Percentiles rank a stretch among this genome's conserved stretches.
These are phyloP conservation scores for Cicer judaicum DNA, from an alignment of 306 rosid genomes.

Conservation along the genomic window DNA sequence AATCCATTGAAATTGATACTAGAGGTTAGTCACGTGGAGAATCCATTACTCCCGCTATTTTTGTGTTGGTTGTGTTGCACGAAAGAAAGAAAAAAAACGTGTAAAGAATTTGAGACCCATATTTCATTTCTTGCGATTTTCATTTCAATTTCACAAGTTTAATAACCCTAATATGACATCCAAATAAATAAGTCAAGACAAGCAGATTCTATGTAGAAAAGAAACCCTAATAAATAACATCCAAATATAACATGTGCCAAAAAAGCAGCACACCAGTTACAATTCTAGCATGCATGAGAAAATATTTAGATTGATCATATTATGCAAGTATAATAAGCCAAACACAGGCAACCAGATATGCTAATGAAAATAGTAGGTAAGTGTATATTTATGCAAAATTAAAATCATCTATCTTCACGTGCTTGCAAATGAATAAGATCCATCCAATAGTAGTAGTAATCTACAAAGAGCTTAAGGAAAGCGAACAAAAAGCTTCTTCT, in stretches of 20 bases:
- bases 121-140: too few species aligned
- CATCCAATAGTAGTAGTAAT: constrained; percentile 23
- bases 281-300: constrained; percentile 1
- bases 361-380: constrained; percentile 29
- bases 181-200: not conserved
- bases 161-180: too few species aligned
- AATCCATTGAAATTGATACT: too few species aligned
- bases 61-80: too few species aligned
- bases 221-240: constrained; percentile 18
- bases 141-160: too few species aligned
- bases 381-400: constrained; percentile 5
- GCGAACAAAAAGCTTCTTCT: constrained; percentile 75
- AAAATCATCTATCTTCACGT: not conserved
- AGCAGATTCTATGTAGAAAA: constrained; percentile 23
- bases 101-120: too few species aligned
- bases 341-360: constrained; percentile 21
- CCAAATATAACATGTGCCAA: constrained; percentile 5
- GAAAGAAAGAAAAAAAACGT: too few species aligned
- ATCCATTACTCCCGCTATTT: too few species aligned
- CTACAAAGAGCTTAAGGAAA: constrained; percentile 50
- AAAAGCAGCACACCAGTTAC: constrained; percentile 15
- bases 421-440: constrained; percentile 31
- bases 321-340: not conserved
- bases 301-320: not conserved
- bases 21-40: too few species aligned